phyloP scores from a whole-genome alignment of 1,284 basidiomycete genomes.

The Trichosporon sp. region DNA sequence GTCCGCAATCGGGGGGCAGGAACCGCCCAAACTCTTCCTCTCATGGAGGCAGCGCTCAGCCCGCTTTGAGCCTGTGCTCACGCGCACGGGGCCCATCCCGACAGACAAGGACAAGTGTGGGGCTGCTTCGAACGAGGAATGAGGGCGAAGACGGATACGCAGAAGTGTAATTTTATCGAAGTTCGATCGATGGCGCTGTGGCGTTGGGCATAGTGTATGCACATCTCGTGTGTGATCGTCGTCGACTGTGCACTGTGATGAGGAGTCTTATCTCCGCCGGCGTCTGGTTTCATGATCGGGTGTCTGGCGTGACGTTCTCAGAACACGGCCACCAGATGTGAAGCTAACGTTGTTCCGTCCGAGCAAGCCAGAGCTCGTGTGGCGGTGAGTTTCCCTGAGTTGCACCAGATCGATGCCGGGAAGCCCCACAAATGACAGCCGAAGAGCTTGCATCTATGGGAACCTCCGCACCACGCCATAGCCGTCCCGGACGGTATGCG shows the following conservation, averaged over 20 bases:
- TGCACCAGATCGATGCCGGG: too few species aligned
- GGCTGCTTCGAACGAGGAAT: neutral
- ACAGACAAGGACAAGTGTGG: neutral
- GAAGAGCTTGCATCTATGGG: too few species aligned
- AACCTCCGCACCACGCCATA: neutral
- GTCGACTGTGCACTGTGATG: neutral
- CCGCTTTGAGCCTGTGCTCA: neutral
- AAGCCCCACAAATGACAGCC: too few species aligned
- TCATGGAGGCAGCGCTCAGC: neutral
- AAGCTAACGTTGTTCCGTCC: neutral
- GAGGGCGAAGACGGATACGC: neutral
- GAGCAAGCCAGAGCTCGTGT: neutral
- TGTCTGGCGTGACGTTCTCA: neutral
- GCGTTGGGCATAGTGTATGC: neutral
- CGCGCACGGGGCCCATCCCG: neutral
- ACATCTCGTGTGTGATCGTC: neutral
- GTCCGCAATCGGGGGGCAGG: slow-evolving; percentile 1
- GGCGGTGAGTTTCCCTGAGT: too few species aligned
- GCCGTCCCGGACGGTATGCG: neutral
- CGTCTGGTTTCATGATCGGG: neutral
- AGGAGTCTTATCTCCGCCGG: neutral
- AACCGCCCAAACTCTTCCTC: neutral
- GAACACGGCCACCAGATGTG: neutral
- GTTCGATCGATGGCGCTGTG: neutral
- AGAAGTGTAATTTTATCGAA: neutral